Percentiles rank a stretch among this genome's conserved stretches.
phyloP scores from a whole-genome alignment of 2,329 filamentous ascomycete genomes.

The Alternaria brassicae region DNA sequence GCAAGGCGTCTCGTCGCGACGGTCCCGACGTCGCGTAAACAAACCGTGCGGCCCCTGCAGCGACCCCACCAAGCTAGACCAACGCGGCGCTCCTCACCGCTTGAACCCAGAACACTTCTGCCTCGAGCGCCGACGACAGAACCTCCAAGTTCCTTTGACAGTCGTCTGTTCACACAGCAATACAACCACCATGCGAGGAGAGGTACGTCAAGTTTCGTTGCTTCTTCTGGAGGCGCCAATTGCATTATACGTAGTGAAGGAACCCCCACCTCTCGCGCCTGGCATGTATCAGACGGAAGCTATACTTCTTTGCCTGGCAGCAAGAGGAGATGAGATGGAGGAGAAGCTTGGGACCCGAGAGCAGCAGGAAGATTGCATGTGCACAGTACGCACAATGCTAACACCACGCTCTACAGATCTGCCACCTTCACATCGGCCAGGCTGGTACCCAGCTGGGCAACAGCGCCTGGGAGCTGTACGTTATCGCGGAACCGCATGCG shows the following conservation, averaged over 20 bases:
- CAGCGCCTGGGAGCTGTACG: constrained; percentile 79
- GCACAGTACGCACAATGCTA: constrained; percentile 11
- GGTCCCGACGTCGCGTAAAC: constrained; percentile 23
- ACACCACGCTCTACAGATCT: constrained; percentile 57
- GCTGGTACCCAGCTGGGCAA: constrained; percentile 77
- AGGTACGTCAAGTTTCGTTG: constrained; percentile 41
- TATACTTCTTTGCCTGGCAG: not conserved
- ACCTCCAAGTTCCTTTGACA: constrained; percentile 31
- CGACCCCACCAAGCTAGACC: constrained; percentile 31
- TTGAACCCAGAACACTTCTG: constrained; percentile 23
- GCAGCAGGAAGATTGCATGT: not conserved
- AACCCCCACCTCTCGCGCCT: constrained; percentile 16
- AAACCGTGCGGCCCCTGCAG: constrained; percentile 21
- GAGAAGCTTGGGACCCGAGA: too few species aligned
- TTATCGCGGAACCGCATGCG: constrained; percentile 25
- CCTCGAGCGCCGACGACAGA: constrained; percentile 16
- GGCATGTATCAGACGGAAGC: constrained; percentile 7
- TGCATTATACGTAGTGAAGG: not conserved
- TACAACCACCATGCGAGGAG: constrained; percentile 50
- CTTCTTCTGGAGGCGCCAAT: not conserved
- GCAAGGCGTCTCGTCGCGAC: constrained; percentile 23
- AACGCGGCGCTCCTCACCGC: constrained; percentile 27
- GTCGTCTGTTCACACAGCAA: constrained; percentile 47
- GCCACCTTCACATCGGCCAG: constrained; percentile 73
- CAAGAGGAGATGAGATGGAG: not conserved